phyloP scores from a whole-genome alignment of 2,329 filamentous ascomycete genomes.

The Trichophyton rubrum region DNA sequence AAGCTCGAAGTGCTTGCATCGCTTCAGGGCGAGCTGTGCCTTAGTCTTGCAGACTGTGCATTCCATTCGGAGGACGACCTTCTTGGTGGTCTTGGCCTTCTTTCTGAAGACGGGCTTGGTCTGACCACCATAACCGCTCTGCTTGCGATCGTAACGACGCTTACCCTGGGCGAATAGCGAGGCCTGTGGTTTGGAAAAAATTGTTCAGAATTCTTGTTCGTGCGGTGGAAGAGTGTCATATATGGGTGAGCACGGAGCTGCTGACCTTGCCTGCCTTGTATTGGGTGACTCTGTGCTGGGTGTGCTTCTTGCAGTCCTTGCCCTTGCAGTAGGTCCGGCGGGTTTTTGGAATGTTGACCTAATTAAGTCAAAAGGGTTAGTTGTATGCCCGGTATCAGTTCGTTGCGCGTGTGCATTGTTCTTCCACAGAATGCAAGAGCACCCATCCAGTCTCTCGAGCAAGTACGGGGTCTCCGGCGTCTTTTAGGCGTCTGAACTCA shows the following conservation, averaged over 20 bases:
- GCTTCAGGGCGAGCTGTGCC: slow-evolving; percentile 94
- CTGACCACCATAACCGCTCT: slow-evolving; percentile 99
- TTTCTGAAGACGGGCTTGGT: slow-evolving; percentile 99
- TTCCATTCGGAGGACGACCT: slow-evolving; percentile 96
- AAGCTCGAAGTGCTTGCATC: slow-evolving; percentile 99
- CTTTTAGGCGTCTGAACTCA: not conserved
- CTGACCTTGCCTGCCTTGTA: slow-evolving; percentile 90
- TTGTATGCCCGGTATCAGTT: slow-evolving; percentile 7
- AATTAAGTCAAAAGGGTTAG: slow-evolving; percentile 9
- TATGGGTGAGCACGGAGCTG: slow-evolving; percentile 13
- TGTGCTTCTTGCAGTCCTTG: slow-evolving; percentile 88
- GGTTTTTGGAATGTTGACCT: slow-evolving; percentile 99
- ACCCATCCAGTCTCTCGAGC: not conserved
- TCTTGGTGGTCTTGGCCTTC: slow-evolving; percentile 99
- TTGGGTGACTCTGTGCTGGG: slow-evolving; percentile 85
- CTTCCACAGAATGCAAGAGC: not conserved
- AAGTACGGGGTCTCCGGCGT: not conserved
- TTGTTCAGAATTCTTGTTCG: not conserved
- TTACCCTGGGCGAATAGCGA: slow-evolving; percentile 97
- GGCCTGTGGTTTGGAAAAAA: slow-evolving; percentile 42
- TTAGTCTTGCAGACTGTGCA: slow-evolving; percentile 98
- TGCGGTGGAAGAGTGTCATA: too few species aligned
- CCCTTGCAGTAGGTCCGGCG: slow-evolving; percentile 96
- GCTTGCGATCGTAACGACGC: slow-evolving; percentile 98
- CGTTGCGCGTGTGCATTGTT: not conserved